Evolutionary conservation across 1,284 basidiomycete genomes (phyloP).

Genomic region (Earliella scabrosa): DNA sequence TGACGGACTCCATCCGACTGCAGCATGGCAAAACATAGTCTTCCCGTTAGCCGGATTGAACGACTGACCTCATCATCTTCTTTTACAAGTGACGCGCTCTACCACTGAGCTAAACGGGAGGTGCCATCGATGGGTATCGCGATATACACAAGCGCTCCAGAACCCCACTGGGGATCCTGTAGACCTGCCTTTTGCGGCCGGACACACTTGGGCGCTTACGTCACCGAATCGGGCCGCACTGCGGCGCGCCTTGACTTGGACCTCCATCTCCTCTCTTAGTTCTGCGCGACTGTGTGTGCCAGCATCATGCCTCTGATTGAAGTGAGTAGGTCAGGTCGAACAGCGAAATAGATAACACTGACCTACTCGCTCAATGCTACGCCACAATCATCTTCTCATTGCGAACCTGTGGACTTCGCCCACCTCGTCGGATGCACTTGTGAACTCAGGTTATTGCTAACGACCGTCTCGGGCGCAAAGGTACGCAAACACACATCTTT

Average conservation of each 20-base stretch:
- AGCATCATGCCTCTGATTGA: constrained; percentile 22
- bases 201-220: neutral
- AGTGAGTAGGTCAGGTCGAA: constrained; percentile 2
- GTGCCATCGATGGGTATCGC: neutral
- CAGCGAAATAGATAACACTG: neutral
- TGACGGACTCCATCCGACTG: neutral
- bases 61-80: constrained; percentile 56
- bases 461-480: constrained; percentile 96
- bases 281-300: neutral
- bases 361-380: neutral
- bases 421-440: too few species aligned
- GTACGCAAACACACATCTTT: constrained; percentile 43
- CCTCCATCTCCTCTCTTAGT: constrained; percentile 1
- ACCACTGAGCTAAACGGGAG: constrained; percentile 58
- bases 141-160: neutral
- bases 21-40: neutral
- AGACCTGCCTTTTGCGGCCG: neutral
- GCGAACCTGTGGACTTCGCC: too few species aligned
- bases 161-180: neutral
- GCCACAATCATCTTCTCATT: too few species aligned
- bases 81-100: constrained; percentile 56
- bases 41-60: constrained; percentile 57
- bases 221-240: neutral
- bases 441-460: constrained; percentile 87
- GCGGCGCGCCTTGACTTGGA: neutral